Conservation (phyloP, 768 basidiomycete species). For the Mycena metata region DNA sequence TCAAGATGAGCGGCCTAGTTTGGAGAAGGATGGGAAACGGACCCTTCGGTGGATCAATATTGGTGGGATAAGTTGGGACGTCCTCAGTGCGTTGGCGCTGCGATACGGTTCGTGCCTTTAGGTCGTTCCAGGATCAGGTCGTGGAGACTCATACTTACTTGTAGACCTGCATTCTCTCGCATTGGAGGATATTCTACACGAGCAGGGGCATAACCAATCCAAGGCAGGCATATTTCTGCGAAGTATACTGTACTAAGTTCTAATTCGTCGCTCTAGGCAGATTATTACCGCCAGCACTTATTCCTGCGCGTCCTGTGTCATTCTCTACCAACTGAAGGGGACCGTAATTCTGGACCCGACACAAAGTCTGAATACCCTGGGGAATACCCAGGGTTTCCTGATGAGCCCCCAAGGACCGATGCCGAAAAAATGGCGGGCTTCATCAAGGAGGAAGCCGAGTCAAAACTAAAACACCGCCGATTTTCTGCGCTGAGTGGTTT, state of each 20-base stretch:
- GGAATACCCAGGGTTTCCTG: not conserved
- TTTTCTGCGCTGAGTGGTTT: constrained; percentile 26
- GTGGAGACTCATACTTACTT: not conserved
- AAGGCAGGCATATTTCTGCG: constrained; percentile 21
- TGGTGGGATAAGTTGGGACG: constrained; percentile 33
- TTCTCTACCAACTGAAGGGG: constrained; percentile 30
- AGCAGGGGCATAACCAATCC: constrained; percentile 44
- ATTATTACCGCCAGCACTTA: constrained; percentile 40
- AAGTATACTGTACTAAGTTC: too few species aligned
- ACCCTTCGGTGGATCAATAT: constrained; percentile 35
- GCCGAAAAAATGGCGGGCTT: constrained; percentile 11
- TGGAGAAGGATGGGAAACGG: not conserved
- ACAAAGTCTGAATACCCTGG: constrained; percentile 17
- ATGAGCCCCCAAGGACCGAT: not conserved
- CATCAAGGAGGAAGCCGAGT: not conserved
- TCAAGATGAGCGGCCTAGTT: not conserved
- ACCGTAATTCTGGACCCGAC: constrained; percentile 3
- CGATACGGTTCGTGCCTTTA: constrained; percentile 24
- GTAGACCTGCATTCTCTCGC: constrained; percentile 65
- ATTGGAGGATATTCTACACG: constrained; percentile 60
- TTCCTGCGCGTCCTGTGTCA: constrained; percentile 32
- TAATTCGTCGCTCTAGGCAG: not conserved
- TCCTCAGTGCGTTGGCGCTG: constrained; percentile 24
- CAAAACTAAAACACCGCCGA: not conserved
- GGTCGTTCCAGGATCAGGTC: not conserved